A percentile compares a stretch with the other conserved stretches of the same genome.
These are phyloP conservation scores for Irpex sp. DNA, from an alignment of 1,284 basidiomycete genomes.

Conservation along the genomic window DNA sequence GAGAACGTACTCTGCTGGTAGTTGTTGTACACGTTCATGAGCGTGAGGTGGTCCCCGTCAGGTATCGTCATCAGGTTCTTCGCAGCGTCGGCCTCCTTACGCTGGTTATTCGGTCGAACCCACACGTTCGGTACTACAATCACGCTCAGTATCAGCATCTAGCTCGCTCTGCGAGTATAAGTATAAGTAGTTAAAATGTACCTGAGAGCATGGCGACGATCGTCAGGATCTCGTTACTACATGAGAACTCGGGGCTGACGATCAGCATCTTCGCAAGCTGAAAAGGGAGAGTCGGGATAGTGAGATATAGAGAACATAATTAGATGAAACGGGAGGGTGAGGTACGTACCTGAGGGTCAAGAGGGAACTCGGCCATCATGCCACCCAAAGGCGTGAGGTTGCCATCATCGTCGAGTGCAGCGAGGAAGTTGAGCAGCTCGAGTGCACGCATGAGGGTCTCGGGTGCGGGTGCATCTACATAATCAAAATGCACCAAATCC, in stretches of 20 bases:
- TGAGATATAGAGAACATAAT: not conserved
- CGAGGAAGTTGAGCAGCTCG: constrained; percentile 90
- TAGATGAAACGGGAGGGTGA: too few species aligned
- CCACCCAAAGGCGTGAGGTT: constrained; percentile 82
- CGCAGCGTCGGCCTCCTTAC: constrained; percentile 89
- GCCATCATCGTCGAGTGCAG: constrained; percentile 93
- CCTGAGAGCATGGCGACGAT: constrained; percentile 96
- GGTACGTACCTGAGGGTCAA: constrained; percentile 81
- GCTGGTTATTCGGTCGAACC: constrained; percentile 83
- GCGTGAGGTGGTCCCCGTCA: constrained; percentile 92
- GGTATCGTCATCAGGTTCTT: constrained; percentile 88
- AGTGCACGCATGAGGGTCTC: constrained; percentile 98
- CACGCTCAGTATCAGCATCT: not conserved
- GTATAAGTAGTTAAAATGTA: constrained; percentile 27
- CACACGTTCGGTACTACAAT: constrained; percentile 85
- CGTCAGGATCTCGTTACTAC: constrained; percentile 93
- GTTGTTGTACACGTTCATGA: constrained; percentile 95
- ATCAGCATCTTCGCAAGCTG: constrained; percentile 93
- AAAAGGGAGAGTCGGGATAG: not conserved
- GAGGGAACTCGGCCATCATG: constrained; percentile 97
- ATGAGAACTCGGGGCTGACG: constrained; percentile 90
- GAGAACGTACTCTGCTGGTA: constrained; percentile 75
- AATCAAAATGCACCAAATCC: constrained; percentile 92
- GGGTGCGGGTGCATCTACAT: constrained; percentile 94
- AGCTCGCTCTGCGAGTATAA: too few species aligned